These are phyloP conservation scores for Dactylellina haptotyla DNA, from an alignment of 2,329 filamentous ascomycete genomes.

Conservation along the genomic window DNA sequence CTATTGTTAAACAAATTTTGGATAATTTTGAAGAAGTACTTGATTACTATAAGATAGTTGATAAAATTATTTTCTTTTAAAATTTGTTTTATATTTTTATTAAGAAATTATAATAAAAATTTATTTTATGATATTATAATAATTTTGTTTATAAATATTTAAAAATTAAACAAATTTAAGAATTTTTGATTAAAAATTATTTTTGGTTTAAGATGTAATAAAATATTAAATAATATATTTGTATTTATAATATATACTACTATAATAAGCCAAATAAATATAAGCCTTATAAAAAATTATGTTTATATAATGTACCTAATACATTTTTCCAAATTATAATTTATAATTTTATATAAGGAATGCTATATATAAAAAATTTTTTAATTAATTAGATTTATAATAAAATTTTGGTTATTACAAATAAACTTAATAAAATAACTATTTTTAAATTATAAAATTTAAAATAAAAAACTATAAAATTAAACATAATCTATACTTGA, in stretches of 20 bases:
- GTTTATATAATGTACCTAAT: background rate
- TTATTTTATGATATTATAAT: constrained; percentile 10
- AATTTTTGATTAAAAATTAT: background rate
- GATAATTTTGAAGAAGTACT: constrained; percentile 7
- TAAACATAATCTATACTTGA: background rate
- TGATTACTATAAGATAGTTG: constrained; percentile 2
- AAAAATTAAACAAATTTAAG: constrained; percentile 7
- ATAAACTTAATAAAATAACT: background rate
- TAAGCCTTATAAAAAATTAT: constrained; percentile 5
- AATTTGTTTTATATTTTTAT: constrained; percentile 16
- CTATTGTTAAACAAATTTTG: constrained; percentile 10
- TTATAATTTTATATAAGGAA: background rate
- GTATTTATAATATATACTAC: constrained; percentile 8
- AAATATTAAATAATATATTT: constrained; percentile 5
- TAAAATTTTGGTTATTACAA: background rate
- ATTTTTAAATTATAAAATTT: background rate
- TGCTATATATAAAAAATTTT: background rate
- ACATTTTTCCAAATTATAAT: background rate
- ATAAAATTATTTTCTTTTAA: constrained; percentile 6
- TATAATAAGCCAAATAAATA: constrained; percentile 12
- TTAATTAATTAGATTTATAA: constrained; percentile 5
- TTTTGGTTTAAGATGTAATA: constrained; percentile 15
- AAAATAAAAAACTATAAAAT: background rate
- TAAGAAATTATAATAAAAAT: constrained; percentile 11
- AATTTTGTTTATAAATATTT: constrained; percentile 2